Conservation (phyloP, 768 basidiomycete species). For the Mycena maculata region DNA sequence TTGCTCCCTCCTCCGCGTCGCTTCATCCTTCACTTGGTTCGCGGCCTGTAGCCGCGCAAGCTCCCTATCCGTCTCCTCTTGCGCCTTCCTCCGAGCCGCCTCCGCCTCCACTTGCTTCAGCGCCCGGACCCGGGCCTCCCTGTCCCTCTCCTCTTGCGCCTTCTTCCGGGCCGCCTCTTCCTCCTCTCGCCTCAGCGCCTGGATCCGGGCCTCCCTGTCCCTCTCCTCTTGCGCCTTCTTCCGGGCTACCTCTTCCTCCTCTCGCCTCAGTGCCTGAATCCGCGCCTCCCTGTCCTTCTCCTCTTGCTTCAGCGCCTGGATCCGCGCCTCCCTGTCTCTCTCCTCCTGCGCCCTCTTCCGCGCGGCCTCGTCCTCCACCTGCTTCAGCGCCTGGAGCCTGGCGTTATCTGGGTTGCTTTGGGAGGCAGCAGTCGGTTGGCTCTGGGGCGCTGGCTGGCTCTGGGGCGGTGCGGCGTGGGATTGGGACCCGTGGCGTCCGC, state of each 20-base stretch:
- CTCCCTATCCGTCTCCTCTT: constrained; percentile 45
- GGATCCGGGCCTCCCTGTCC: constrained; percentile 42
- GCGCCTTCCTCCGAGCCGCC: constrained; percentile 38
- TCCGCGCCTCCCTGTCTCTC: constrained; percentile 41
- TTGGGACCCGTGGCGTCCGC: constrained; percentile 32
- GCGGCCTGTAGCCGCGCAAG: constrained; percentile 47
- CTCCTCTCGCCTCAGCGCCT: constrained; percentile 51
- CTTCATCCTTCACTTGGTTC: constrained; percentile 53
- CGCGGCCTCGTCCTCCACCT: constrained; percentile 53
- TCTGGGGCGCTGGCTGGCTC: constrained; percentile 39
- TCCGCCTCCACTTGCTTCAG: constrained; percentile 54
- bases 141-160: constrained; percentile 44
- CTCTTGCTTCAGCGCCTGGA: constrained; percentile 1
- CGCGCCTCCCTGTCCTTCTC: constrained; percentile 47
- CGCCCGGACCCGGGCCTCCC: constrained; percentile 42
- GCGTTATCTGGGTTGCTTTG: constrained; percentile 43
- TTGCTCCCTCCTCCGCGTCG: constrained; percentile 36
- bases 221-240: constrained; percentile 43
- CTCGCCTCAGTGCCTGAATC: constrained; percentile 46
- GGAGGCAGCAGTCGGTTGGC: constrained; percentile 38
- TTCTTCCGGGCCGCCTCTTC: constrained; percentile 46
- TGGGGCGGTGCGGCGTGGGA: constrained; percentile 17
- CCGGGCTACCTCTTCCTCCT: constrained; percentile 51
- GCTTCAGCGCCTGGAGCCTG: constrained; percentile 46
- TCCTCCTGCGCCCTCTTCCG: constrained; percentile 40